Percentiles rank a stretch among this genome's conserved stretches.
Evolutionary conservation across 2,329 filamentous ascomycete genomes (phyloP).

Genomic region (Phyllosticta paracitricarpa): DNA sequence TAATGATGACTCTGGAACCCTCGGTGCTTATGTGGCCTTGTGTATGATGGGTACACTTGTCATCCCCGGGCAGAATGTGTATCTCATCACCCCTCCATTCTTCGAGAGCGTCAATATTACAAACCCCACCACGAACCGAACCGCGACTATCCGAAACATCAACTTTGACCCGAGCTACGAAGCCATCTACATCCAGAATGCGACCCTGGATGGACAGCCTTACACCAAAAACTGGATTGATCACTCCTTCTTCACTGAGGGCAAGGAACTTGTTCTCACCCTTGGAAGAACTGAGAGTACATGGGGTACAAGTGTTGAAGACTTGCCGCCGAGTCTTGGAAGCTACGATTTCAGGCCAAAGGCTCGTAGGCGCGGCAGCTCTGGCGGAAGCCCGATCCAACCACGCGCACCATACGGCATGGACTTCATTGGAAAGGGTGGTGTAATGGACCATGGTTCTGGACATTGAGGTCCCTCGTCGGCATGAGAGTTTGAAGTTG

Average conservation of each 20-base stretch:
- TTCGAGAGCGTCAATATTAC: constrained; percentile 28
- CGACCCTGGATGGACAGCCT: constrained; percentile 28
- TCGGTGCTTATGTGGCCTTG: constrained; percentile 34
- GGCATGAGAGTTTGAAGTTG: too few species aligned
- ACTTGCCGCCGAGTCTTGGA: constrained; percentile 32
- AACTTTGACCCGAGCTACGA: constrained; percentile 31
- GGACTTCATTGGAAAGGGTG: neutral
- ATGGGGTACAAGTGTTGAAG: constrained; percentile 32
- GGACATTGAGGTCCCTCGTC: neutral
- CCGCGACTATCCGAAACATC: constrained; percentile 28
- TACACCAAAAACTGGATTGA: constrained; percentile 34
- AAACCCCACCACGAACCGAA: constrained; percentile 28
- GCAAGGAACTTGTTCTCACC: constrained; percentile 31
- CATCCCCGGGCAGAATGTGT: constrained; percentile 31
- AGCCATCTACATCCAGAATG: constrained; percentile 33
- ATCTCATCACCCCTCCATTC: constrained; percentile 29
- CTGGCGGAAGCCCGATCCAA: neutral
- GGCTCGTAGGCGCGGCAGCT: neutral
- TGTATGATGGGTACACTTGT: constrained; percentile 32
- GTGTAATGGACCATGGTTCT: neutral
- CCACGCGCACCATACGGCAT: neutral
- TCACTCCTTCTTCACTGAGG: constrained; percentile 34
- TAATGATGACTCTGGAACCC: constrained; percentile 34
- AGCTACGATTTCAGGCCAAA: neutral
- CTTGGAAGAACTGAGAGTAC: constrained; percentile 31